Percentiles rank a stretch among this genome's conserved stretches.
These are phyloP conservation scores for Aspergillus persii DNA, from an alignment of 2,329 filamentous ascomycete genomes.

Conservation along the genomic window DNA sequence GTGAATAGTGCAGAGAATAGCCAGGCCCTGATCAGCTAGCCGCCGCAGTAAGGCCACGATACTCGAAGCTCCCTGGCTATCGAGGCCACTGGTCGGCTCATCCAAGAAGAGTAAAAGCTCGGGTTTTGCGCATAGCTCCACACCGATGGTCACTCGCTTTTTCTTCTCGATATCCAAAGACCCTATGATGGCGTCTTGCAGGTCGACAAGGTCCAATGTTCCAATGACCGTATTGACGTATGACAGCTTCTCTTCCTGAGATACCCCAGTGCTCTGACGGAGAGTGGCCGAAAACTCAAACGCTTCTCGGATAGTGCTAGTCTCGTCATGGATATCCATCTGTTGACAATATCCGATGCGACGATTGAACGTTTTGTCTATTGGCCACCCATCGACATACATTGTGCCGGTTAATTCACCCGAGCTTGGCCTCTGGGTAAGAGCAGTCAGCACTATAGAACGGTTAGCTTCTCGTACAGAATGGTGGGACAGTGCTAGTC, in stretches of 20 bases:
- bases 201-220: conserved; percentile 57
- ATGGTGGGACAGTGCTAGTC: not conserved
- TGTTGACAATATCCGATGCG: conserved; percentile 68
- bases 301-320: conserved; percentile 63
- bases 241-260: conserved; percentile 56
- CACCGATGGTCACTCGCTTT: conserved; percentile 67
- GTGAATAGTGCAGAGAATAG: conserved; percentile 68
- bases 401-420: conserved; percentile 61
- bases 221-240: conserved; percentile 63
- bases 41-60: conserved; percentile 64
- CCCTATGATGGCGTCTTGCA: conserved; percentile 61
- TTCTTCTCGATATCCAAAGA: conserved; percentile 62
- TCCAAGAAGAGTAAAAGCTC: conserved; percentile 65
- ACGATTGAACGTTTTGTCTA: conserved; percentile 60
- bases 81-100: conserved; percentile 64
- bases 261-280: conserved; percentile 51
- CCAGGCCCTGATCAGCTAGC: conserved; percentile 59
- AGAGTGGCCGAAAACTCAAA: conserved; percentile 64
- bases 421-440: conserved; percentile 65
- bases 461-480: not conserved
- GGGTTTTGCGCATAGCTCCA: conserved; percentile 65
- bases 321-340: conserved; percentile 65
- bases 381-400: conserved; percentile 59
- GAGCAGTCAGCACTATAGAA: conserved; percentile 64
- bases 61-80: conserved; percentile 62